phyloP scores from a whole-genome alignment of 495 filamentous ascomycete species.

The Daldinia vernicosa region DNA sequence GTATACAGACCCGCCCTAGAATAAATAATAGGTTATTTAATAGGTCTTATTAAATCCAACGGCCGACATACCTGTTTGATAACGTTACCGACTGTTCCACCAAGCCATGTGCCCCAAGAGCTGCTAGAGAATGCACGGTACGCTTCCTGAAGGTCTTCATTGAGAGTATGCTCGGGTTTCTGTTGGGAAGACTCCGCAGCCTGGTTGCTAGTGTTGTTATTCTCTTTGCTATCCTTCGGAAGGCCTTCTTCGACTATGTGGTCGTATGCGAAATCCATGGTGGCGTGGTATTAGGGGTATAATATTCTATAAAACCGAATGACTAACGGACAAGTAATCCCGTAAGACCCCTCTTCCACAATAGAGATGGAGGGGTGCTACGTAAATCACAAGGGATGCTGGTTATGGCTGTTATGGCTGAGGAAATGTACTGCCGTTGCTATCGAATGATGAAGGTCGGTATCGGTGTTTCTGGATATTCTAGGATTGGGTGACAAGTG shows the following conservation, averaged over 20 bases:
- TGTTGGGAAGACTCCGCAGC: constrained; percentile 45
- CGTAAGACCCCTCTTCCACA: constrained; percentile 26
- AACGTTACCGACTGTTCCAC: constrained; percentile 87
- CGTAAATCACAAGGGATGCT: constrained; percentile 15
- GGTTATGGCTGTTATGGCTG: neutral
- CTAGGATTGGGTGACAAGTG: constrained; percentile 24
- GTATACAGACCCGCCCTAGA: constrained; percentile 84
- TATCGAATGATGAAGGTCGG: constrained; percentile 27
- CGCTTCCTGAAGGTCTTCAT: constrained; percentile 90
- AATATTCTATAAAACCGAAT: constrained; percentile 9
- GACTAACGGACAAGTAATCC: constrained; percentile 8
- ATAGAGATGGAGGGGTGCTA: constrained; percentile 26
- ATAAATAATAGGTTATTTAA: constrained; percentile 23
- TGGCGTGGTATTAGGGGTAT: constrained; percentile 44
- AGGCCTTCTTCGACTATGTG: constrained; percentile 89
- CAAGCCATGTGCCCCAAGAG: constrained; percentile 88
- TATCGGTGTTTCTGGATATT: constrained; percentile 14
- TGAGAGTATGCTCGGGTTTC: constrained; percentile 68
- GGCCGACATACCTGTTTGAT: constrained; percentile 74
- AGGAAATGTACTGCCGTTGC: constrained; percentile 4
- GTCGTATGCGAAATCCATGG: constrained; percentile 97
- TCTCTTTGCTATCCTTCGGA: constrained; percentile 63
- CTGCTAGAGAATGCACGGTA: constrained; percentile 91
- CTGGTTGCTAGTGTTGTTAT: constrained; percentile 50
- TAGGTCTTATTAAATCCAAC: neutral